Conservation (phyloP, 371 early-diverging fungal species). For the Mucor sp. region DNA sequence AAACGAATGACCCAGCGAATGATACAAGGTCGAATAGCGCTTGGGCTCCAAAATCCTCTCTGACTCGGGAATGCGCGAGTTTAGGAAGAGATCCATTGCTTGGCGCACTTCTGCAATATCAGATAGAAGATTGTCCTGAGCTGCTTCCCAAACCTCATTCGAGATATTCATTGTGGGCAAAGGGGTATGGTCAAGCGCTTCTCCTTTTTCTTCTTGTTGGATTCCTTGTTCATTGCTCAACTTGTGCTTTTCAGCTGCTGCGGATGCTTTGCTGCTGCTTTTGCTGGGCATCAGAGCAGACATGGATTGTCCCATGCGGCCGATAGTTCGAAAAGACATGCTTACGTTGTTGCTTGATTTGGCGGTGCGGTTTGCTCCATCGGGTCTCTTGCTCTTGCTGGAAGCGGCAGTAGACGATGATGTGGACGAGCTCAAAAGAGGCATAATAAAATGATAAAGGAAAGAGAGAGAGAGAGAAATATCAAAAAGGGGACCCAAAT, state of each 20-base stretch:
- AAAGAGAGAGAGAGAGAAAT: neutral
- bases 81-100: conserved; percentile 68
- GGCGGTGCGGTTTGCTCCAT: conserved; percentile 80
- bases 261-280: neutral
- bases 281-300: conserved; percentile 12
- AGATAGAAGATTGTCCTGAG: conserved; percentile 15
- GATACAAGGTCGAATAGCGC: conserved; percentile 56
- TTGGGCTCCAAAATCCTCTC: conserved; percentile 56
- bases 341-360: conserved; percentile 70
- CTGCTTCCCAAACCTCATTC: conserved; percentile 5
- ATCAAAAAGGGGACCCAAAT: neutral
- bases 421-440: conserved; percentile 50
- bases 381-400: conserved; percentile 82
- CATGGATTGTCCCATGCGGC: conserved; percentile 23
- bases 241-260: neutral
- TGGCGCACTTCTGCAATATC: conserved; percentile 60
- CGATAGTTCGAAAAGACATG: conserved; percentile 15
- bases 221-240: conserved; percentile 3
- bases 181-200: conserved; percentile 48
- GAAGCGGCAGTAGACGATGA: conserved; percentile 65
- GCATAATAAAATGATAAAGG: conserved; percentile 9
- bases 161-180: conserved; percentile 12
- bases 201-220: conserved; percentile 6
- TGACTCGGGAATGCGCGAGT: conserved; percentile 67
- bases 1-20: conserved; percentile 71